Conservation (phyloP, 306 rosid genomes). For the Castanospermum australe region DNA sequence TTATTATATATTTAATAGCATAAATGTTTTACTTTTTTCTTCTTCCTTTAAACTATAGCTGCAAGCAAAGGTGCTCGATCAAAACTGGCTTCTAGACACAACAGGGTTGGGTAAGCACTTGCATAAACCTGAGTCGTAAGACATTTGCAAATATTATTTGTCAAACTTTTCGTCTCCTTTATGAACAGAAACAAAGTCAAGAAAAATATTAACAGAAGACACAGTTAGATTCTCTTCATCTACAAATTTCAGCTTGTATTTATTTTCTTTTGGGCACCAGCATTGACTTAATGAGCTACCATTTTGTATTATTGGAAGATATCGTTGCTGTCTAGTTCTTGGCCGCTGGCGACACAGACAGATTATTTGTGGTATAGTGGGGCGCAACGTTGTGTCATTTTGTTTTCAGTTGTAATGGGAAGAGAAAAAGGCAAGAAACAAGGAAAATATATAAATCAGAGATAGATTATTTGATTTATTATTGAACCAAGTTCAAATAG, state of each 20-base stretch:
- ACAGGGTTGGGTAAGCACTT: background rate
- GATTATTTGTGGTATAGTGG: background rate
- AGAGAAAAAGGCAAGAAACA: too few species aligned
- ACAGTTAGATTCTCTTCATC: background rate
- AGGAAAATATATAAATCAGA: too few species aligned
- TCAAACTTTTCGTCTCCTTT: conserved; percentile 3
- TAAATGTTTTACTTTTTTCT: background rate
- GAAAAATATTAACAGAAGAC: background rate
- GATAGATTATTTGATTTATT: too few species aligned
- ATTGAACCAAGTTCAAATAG: too few species aligned
- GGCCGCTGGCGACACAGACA: background rate
- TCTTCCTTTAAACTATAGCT: background rate
- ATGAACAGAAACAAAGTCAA: background rate
- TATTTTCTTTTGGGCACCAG: conserved; percentile 1
- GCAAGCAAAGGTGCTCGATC: background rate
- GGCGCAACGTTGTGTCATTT: background rate
- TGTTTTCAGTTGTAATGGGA: too few species aligned
- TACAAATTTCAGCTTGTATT: background rate
- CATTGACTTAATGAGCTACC: background rate
- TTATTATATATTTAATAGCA: background rate
- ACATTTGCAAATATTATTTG: background rate
- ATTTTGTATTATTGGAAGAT: background rate
- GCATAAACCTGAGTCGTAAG: background rate
- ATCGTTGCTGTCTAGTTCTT: background rate
- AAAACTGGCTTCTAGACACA: conserved; percentile 9